Evolutionary conservation across 441 rosid genomes (phyloP).

Genomic region (Melianthus villosus): DNA sequence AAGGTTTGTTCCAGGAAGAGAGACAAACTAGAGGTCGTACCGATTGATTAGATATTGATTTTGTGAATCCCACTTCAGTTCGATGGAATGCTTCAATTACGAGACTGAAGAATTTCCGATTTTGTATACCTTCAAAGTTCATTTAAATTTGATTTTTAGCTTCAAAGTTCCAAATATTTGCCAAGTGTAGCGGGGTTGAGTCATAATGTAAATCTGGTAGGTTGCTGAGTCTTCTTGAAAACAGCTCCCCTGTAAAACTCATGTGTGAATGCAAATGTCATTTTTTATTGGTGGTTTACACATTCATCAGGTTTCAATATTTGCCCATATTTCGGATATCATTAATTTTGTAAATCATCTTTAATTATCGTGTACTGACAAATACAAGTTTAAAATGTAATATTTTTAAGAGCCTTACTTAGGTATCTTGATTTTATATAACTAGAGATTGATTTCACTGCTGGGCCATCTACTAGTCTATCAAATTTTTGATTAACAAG

Average conservation of each 20-base stretch:
- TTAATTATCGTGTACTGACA: too few species aligned
- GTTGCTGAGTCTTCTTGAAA: constrained; percentile 18
- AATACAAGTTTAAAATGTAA: too few species aligned
- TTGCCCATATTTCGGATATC: too few species aligned
- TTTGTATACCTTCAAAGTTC: constrained; percentile 1
- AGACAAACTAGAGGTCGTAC: constrained; percentile 15
- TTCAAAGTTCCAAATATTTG: constrained; percentile 11
- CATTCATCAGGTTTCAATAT: constrained; percentile 1
- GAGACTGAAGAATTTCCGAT: too few species aligned
- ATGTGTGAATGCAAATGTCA: constrained; percentile 20
- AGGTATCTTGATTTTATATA: too few species aligned
- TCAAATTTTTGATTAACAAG: too few species aligned
- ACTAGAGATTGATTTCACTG: too few species aligned
- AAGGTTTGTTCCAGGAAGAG: constrained; percentile 11
- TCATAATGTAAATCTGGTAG: constrained; percentile 43
- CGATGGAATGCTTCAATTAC: too few species aligned
- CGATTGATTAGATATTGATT: constrained; percentile 17
- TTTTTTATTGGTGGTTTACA: constrained; percentile 8
- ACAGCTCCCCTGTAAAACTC: constrained; percentile 32
- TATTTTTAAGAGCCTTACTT: too few species aligned
- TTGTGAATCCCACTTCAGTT: too few species aligned
- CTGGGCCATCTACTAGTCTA: too few species aligned
- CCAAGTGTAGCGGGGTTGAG: constrained; percentile 23
- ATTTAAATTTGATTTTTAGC: constrained; percentile 5
- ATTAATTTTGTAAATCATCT: too few species aligned